Evolutionary conservation across 2,329 filamentous ascomycete species (phyloP).

Genomic region (Salinomyces thailandicus): DNA sequence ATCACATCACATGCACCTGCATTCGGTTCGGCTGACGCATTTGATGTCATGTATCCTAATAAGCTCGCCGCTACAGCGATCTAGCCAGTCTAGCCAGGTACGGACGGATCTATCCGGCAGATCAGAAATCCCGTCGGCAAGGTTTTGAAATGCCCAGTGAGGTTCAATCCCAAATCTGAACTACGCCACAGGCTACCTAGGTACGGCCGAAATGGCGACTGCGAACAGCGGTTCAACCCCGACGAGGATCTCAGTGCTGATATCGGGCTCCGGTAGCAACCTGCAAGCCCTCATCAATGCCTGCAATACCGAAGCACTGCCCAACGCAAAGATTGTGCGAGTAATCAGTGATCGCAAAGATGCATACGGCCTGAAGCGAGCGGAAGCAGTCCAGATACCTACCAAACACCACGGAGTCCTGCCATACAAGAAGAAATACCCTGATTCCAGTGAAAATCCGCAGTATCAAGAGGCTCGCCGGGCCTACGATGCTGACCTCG

Average conservation of each 20-base stretch:
- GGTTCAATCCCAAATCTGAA: neutral
- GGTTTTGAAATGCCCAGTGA: no score
- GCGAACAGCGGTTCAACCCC: conserved; percentile 3
- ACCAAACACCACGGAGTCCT: conserved; percentile 75
- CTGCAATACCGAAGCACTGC: conserved; percentile 37
- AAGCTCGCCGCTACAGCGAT: no score
- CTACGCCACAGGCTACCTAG: neutral
- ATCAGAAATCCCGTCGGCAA: no score
- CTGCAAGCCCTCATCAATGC: conserved; percentile 66
- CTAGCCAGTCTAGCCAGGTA: no score
- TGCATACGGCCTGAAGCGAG: conserved; percentile 55
- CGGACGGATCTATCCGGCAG: no score
- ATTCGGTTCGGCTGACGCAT: no score
- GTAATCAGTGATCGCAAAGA: conserved; percentile 57
- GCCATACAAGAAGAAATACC: conserved; percentile 60
- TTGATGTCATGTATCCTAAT: no score
- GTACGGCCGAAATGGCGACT: neutral
- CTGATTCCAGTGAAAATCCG: conserved; percentile 35
- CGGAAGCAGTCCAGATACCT: conserved; percentile 52
- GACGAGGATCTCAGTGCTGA: conserved; percentile 30
- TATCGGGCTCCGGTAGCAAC: conserved; percentile 66
- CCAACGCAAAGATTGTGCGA: conserved; percentile 46
- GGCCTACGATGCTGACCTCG: conserved; percentile 66
- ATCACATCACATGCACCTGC: no score
- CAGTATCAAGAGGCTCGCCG: conserved; percentile 42